phyloP scores from a whole-genome alignment of 495 filamentous ascomycete species.

The Melanomma pulvis-pyrius region DNA sequence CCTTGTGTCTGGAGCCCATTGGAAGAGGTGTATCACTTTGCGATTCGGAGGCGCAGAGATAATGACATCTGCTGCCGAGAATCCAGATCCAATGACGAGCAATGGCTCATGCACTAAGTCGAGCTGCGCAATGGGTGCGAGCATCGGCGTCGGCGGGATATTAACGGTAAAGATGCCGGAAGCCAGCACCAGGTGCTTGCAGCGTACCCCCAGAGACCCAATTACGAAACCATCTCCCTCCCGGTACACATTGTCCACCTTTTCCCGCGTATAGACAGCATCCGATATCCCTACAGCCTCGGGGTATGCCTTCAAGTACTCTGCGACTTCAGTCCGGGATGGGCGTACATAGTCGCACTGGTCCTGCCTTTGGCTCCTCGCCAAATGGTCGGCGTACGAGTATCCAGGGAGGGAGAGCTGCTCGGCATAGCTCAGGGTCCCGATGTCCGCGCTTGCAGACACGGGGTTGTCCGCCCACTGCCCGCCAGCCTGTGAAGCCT shows the following conservation, averaged over 20 bases:
- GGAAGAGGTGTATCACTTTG: conserved; percentile 65
- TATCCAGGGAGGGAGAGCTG: conserved; percentile 69
- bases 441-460: conserved; percentile 53
- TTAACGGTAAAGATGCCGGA: conserved; percentile 64
- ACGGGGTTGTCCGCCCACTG: conserved; percentile 66
- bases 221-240: conserved; percentile 57
- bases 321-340: conserved; percentile 59
- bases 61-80: conserved; percentile 67
- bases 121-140: conserved; percentile 48
- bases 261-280: conserved; percentile 51
- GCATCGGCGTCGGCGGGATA: conserved; percentile 55
- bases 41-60: conserved; percentile 56
- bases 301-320: conserved; percentile 62
- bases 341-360: conserved; percentile 61
- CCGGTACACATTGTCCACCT: conserved; percentile 51
- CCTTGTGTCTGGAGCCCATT: conserved; percentile 60
- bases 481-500: conserved; percentile 58
- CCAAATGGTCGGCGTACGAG: conserved; percentile 60
- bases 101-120: conserved; percentile 25
- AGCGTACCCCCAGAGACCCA: conserved; percentile 56
- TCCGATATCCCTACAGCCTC: conserved; percentile 57
- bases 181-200: conserved; percentile 65
- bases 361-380: conserved; percentile 46
- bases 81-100: conserved; percentile 66
- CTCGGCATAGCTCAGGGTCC: conserved; percentile 61